These are phyloP conservation scores for Setaria italica DNA, from an alignment of 202 grass and related monocot genomes.

Conservation along the genomic window DNA sequence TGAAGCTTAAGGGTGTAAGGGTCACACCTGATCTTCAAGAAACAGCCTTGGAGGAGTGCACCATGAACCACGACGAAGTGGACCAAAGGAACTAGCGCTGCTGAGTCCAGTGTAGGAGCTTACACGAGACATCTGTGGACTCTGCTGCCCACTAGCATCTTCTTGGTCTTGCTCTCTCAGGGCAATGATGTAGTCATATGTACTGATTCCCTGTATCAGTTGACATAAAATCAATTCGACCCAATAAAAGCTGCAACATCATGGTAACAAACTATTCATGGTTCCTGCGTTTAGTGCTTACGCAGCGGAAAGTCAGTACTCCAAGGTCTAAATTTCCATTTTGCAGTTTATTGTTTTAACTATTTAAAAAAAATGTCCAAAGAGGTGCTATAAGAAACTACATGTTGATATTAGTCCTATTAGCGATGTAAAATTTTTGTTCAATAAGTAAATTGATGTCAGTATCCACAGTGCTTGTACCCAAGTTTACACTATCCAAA, in stretches of 20 bases:
- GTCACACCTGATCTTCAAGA: slow-evolving; percentile 91
- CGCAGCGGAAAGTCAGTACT: neutral
- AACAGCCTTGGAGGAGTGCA: slow-evolving; percentile 95
- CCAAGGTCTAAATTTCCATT: neutral
- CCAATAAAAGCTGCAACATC: slow-evolving; percentile 26
- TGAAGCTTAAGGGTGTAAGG: slow-evolving; percentile 34
- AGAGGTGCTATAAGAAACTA: slow-evolving; percentile 9
- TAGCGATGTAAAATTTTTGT: slow-evolving; percentile 8
- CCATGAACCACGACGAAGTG: slow-evolving; percentile 84
- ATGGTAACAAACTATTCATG: slow-evolving; percentile 18
- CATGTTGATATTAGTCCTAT: neutral
- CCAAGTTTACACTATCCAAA: slow-evolving; percentile 15
- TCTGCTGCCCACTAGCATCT: slow-evolving; percentile 75
- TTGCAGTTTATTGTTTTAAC: neutral
- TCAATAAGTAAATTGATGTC: slow-evolving; percentile 23
- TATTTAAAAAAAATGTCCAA: neutral
- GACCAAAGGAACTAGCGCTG: slow-evolving; percentile 93
- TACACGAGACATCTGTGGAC: slow-evolving; percentile 92
- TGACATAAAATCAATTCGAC: slow-evolving; percentile 28
- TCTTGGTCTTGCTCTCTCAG: slow-evolving; percentile 97
- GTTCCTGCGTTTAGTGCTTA: slow-evolving; percentile 28
- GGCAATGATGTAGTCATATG: slow-evolving; percentile 99
- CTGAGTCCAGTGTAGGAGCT: slow-evolving; percentile 97
- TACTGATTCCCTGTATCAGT: slow-evolving; percentile 85
- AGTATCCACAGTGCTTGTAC: neutral